Conservation (phyloP, 148 eudicot species). For the Camellia sinensis region DNA sequence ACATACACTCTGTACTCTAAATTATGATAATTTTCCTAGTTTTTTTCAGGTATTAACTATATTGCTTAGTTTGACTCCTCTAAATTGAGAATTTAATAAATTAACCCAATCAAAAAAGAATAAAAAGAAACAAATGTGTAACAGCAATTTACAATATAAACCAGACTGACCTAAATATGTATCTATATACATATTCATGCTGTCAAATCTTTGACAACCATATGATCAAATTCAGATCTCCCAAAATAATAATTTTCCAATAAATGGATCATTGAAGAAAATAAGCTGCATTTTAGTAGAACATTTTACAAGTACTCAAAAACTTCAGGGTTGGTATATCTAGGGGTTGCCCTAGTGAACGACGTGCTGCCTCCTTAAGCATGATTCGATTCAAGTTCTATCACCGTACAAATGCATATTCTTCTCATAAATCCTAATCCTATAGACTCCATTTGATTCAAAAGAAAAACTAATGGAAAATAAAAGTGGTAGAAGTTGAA, state of each 20-base stretch:
- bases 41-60: neutral
- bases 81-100: neutral
- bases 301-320: no score
- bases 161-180: neutral
- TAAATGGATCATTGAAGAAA: neutral
- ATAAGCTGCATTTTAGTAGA: neutral
- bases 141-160: neutral
- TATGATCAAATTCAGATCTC: neutral
- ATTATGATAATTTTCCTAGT: neutral
- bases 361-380: no score
- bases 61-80: neutral
- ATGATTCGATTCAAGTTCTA: no score
- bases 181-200: no score
- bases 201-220: no score
- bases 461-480: no score
- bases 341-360: no score
- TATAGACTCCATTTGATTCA: neutral
- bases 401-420: neutral
- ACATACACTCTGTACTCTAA: neutral
- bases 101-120: neutral
- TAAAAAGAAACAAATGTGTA: neutral
- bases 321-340: neutral
- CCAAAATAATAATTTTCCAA: neutral
- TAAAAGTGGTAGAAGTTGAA: no score
- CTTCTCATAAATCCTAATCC: neutral